Conservation (phyloP, 345 rosid genomes). For the Noccaea caerulescens region DNA sequence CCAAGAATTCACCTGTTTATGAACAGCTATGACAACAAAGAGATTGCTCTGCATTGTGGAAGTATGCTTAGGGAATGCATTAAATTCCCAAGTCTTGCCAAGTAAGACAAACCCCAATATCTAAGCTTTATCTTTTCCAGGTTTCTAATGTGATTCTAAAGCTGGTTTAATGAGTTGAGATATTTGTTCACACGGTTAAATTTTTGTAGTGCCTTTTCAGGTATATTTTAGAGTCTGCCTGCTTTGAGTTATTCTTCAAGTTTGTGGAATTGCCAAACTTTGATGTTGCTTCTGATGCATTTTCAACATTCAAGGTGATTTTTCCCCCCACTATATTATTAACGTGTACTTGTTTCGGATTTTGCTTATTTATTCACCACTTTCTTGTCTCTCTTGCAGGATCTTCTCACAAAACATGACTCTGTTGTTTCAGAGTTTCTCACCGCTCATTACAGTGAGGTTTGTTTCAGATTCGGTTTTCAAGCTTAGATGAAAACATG, state of each 20-base stretch:
- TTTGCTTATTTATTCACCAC: conserved; percentile 14
- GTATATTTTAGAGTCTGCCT: conserved; percentile 89
- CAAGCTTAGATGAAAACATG: conserved; percentile 18
- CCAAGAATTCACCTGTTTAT: neutral
- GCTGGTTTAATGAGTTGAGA: conserved; percentile 7
- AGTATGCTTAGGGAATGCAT: conserved; percentile 95
- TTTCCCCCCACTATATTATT: neutral
- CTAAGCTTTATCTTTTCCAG: conserved; percentile 26
- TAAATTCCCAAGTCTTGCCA: conserved; percentile 87
- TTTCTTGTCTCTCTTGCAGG: conserved; percentile 54
- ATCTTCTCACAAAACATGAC: conserved; percentile 86
- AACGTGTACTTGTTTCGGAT: neutral
- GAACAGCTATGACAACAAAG: conserved; percentile 94
- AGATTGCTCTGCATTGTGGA: conserved; percentile 89
- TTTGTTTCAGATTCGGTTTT: conserved; percentile 43
- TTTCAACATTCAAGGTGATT: conserved; percentile 94
- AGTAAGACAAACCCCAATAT: conserved; percentile 60
- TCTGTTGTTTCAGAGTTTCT: conserved; percentile 77
- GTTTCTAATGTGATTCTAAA: neutral
- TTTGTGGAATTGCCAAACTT: conserved; percentile 92
- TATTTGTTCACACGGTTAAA: conserved; percentile 44
- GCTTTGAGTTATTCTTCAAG: conserved; percentile 94
- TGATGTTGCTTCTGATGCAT: conserved; percentile 97
- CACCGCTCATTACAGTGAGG: conserved; percentile 85
- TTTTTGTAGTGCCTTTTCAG: conserved; percentile 74